Base-by-base conservation (phyloP, 257 asterid genomes). In the Solanum ossicruentum region DNA sequence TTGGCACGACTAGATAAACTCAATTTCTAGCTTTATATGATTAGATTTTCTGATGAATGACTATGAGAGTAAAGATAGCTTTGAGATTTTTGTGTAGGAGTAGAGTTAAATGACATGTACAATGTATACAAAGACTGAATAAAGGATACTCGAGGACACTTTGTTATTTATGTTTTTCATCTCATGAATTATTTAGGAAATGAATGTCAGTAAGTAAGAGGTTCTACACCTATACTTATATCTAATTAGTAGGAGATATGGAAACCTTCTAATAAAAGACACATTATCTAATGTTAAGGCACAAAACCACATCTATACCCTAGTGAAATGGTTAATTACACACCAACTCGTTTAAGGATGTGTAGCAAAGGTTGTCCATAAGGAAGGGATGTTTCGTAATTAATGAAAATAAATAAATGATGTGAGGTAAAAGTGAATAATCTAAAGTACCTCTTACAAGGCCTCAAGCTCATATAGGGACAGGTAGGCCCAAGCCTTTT, bases 1-100 rank as follows among this genome's bases (percentile, higher is more conserved):
- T 86, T 88, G 90, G 91, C 88, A 70, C 28, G 79, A 70, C 5
- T 70, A 43, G 21, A 78, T 26, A 52, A n/a, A 26, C 63, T 10
- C 18, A 17, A 77, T 77, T 77, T 17, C 58, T 26, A 52, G 17
- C 26, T 8, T 21, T 36, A 23, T 36, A 39, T 28, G 32, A 32
- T 15, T 43, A 72, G 12, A 11, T 47, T 73, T 13, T n/a, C 20
- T 45, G 39, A 45, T 72, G 77, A 69, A 32, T 9, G 49, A 36
- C 28, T 26, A 26, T 28, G 36, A 32, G 36, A 32, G 36, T 32
- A 32, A n/a, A 39, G 0, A 26, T 9, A 49, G 61, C 3, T 5
- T 36, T 49, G 61, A 32, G 11, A 23, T 49, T 78, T 78, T 78
- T 51, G 26, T 26, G 83, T 28, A 78, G 83, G 83, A 78, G 49